These are phyloP conservation scores for Glycine latifolia DNA, from an alignment of 306 rosid genomes.

Conservation along the genomic window DNA sequence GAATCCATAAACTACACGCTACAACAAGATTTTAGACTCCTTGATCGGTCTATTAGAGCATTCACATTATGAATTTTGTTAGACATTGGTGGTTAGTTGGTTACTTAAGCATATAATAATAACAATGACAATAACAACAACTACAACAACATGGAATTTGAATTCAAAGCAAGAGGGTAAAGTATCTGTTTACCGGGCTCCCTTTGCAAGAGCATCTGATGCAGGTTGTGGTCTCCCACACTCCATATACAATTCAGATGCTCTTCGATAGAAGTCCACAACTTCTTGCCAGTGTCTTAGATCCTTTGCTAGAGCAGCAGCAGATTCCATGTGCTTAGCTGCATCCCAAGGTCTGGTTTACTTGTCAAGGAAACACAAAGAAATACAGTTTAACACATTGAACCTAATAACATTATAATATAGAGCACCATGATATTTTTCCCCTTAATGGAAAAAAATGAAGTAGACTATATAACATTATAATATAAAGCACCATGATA, in stretches of 20 bases:
- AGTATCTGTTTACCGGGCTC: slow-evolving; percentile 72
- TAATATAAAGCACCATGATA: background rate
- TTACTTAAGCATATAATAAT: background rate
- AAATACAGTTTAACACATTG: slow-evolving; percentile 16
- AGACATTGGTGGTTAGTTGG: background rate
- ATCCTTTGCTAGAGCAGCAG: slow-evolving; percentile 90
- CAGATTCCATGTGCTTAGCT: slow-evolving; percentile 98
- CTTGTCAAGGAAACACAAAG: slow-evolving; percentile 57
- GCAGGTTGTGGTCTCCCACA: slow-evolving; percentile 97
- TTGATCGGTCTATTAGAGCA: background rate
- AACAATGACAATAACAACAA: background rate
- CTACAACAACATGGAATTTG: background rate
- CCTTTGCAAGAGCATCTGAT: slow-evolving; percentile 93
- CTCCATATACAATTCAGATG: slow-evolving; percentile 77
- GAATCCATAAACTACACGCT: slow-evolving; percentile 21
- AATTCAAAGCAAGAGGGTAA: slow-evolving; percentile 23
- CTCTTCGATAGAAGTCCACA: slow-evolving; percentile 83
- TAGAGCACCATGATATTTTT: too few species aligned
- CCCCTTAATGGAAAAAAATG: too few species aligned
- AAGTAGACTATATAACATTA: too few species aligned
- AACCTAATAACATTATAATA: slow-evolving; percentile 16
- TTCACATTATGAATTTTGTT: slow-evolving; percentile 33
- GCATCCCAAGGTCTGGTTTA: slow-evolving; percentile 93
- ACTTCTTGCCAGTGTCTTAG: slow-evolving; percentile 81
- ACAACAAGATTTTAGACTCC: slow-evolving; percentile 14